Base-by-base conservation (phyloP, 2,329 filamentous ascomycete species). In the Fusarium duplospermum region DNA sequence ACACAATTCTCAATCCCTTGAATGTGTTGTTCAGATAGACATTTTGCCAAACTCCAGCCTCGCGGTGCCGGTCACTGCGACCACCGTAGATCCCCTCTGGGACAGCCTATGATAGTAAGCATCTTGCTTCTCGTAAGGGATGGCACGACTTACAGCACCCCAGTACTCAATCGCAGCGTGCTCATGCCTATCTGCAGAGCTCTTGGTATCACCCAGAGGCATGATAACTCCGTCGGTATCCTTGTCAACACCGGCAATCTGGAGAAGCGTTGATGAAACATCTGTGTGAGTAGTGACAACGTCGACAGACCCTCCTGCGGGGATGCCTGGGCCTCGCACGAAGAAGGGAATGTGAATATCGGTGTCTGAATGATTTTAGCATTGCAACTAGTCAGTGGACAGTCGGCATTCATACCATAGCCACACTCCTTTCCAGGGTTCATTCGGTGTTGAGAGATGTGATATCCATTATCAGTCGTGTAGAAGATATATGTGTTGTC, bases 331-430 rank as follows among this genome's bases (percentile, higher is more conserved):
- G 0, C 88, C 88, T 2, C 87, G 83, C 22, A 89, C 81, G 33
- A 87, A 82, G n/a, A 89, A 69, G 0, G 87, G 88, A 4, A 89
- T 83, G 5, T 86, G 84, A 45, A 89, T 87, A 69, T 89, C 88
- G 52, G 85, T 84, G 58, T 89, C 87, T 45, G 7, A 8, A 24
- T 16, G 4, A 10, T 16, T 4, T 45, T 13, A 45, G 42, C 20
- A 6, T 24, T 14, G 4, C 4, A 45, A 24, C 2, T 16, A 1
- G 4, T 16, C 2, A 14, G 4, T 13, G 13, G 13, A 8, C 20
- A 45, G 8, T 14, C 14, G 20, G 1, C 13, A 24, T 45, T 16
- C 2, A 45, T 45, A 45, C 42, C 42, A 64, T 83, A 87, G 0
- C 85, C 86, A 61, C 86, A 88, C 36, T 84, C 82, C 74, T 89